These are phyloP conservation scores for Saccharomycopsis vini DNA, from an alignment of 805 yeast species.

Conservation along the genomic window DNA sequence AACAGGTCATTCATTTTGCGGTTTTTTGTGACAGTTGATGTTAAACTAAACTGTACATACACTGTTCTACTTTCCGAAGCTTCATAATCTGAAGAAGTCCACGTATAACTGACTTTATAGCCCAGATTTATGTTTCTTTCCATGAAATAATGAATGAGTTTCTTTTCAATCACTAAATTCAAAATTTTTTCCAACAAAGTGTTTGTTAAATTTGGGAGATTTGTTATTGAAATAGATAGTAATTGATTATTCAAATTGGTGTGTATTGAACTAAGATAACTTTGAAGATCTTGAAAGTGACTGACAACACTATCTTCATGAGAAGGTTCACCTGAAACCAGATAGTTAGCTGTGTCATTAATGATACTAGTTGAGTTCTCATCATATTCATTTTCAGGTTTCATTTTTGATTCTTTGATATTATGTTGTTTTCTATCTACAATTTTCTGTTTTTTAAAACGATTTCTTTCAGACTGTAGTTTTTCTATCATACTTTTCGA, in stretches of 20 bases:
- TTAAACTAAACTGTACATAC: conserved; percentile 8
- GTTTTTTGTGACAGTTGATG: neutral
- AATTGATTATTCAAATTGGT: conserved; percentile 11
- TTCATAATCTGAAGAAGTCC: conserved; percentile 12
- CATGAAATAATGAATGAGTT: neutral
- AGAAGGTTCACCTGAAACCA: too few relatives aligned
- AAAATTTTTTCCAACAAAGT: conserved; percentile 4
- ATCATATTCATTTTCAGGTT: neutral
- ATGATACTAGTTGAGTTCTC: neutral
- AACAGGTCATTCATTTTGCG: conserved; percentile 3
- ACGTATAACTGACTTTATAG: conserved; percentile 4
- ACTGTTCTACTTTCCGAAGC: conserved; percentile 7
- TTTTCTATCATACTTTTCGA: conserved; percentile 1
- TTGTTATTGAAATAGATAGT: conserved; percentile 6
- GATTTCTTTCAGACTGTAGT: conserved; percentile 4
- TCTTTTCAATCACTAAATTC: neutral
- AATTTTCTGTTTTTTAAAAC: conserved; percentile 9
- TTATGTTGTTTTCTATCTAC: too few relatives aligned
- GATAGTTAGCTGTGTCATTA: too few relatives aligned
- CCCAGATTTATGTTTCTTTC: neutral
- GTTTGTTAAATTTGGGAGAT: conserved; percentile 13
- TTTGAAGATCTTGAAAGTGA: conserved; percentile 4
- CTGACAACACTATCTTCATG: too few relatives aligned
- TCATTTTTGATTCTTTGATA: neutral
- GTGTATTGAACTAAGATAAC: neutral